A percentile compares a stretch with the other conserved stretches of the same genome.
These are phyloP conservation scores for Crithidia mellificae DNA, from an alignment of 208 protist genomes.

Conservation along the genomic window DNA sequence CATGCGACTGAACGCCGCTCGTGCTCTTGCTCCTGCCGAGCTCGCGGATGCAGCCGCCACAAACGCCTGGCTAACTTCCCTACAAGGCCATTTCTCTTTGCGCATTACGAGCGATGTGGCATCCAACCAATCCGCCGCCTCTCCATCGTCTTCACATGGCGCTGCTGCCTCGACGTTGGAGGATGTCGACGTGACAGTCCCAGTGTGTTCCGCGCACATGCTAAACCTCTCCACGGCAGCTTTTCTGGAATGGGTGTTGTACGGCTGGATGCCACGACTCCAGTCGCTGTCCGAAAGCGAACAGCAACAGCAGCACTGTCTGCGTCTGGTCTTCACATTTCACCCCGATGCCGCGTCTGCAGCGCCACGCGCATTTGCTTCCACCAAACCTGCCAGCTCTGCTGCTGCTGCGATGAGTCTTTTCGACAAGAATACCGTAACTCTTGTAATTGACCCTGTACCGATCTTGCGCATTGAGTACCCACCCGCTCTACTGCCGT, in stretches of 20 bases:
- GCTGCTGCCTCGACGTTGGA: not conserved
- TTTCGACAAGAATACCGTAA: constrained; percentile 26
- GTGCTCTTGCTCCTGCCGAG: constrained; percentile 5
- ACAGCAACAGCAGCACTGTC: constrained; percentile 15
- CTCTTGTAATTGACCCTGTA: constrained; percentile 32
- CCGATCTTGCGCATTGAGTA: constrained; percentile 31
- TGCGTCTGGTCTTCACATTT: constrained; percentile 23
- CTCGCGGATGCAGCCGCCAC: not conserved
- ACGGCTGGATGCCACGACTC: constrained; percentile 30
- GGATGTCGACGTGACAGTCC: constrained; percentile 2
- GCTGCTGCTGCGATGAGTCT: not conserved
- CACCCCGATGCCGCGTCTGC: not conserved
- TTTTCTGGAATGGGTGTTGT: constrained; percentile 67
- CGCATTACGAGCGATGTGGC: constrained; percentile 7
- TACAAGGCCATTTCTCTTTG: constrained; percentile 26
- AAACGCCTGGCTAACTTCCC: constrained; percentile 5
- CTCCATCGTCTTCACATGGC: not conserved
- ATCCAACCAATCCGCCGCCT: not conserved
- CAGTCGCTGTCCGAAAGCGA: not conserved
- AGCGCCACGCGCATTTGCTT: too few species aligned
- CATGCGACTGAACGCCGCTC: constrained; percentile 14
- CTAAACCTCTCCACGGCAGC: constrained; percentile 60
- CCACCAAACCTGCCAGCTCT: not conserved
- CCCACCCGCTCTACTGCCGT: constrained; percentile 15
- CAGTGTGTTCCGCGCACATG: constrained; percentile 41